Evolutionary conservation across 1,284 basidiomycete genomes (phyloP), one percentile per base, ranked within the genome.

Genomic region (Ustanciosporium gigantosporum): DNA sequence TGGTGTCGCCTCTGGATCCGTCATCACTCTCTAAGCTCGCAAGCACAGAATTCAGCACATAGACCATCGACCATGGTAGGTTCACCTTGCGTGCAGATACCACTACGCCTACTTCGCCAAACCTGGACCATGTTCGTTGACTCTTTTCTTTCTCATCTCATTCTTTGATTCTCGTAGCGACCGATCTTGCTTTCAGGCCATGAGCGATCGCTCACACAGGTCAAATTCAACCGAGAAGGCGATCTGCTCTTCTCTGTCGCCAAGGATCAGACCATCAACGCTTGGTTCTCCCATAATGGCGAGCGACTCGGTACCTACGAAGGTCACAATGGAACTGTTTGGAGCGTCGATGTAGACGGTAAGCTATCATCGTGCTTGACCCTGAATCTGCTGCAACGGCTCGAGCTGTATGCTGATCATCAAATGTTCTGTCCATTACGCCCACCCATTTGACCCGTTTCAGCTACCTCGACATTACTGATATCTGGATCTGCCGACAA

Each of bases 241-340:
- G 94, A 98, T 80, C 83, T 98, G 13, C 84, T 99, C 47, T 97
- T 98, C 81, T 88, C 92, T 22, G 90, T 88, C 74, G 93, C 91
- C 73, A 98, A 98, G 84, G 94, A 99, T 79, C 85, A 88, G 73
- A 80, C 90, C 71, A 90, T 97, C 80, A 97, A 96, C 77, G 91
- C 90, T 40, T 96, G 93, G 92, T 97, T 87, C 81, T 89, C 93
- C n/a, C 91, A 95, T 76, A 99, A 99, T 76, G 95, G 95, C 65
- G 94, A 98, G 82, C 84, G 95, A 53, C 81, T 98, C 72, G 95
- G 94, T 38, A 98, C 95, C 47, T 97, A 96, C 79, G 87, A 91
- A 46, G 95, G 92, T 35, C 88, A 97, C 81, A 97, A 97, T 77
- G 94, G 94, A 67, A 85, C 90, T 2, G 90, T 99, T 25, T 97